phyloP scores from a whole-genome alignment of 768 basidiomycete species.

The Russula sp. region DNA sequence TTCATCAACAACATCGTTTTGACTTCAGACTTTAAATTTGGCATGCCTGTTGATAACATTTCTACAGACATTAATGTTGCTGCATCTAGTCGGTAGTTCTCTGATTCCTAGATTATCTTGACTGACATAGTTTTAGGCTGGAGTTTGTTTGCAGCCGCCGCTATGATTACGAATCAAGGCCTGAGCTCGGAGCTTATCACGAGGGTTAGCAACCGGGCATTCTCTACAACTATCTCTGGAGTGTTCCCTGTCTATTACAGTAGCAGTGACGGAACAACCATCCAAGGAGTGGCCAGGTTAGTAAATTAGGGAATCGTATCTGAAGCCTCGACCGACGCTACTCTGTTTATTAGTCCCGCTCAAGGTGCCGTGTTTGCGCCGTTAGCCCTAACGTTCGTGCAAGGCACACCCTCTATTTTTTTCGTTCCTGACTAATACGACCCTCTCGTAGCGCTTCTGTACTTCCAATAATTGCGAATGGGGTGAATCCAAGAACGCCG shows the following conservation, averaged over 20 bases:
- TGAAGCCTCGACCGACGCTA: neutral
- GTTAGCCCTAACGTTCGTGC: slow-evolving; percentile 32
- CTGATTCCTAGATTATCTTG: neutral
- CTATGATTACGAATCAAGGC: slow-evolving; percentile 6
- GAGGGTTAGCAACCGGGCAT: slow-evolving; percentile 7
- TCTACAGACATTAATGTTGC: neutral
- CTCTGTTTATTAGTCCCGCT: slow-evolving; percentile 25
- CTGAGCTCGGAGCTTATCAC: slow-evolving; percentile 15
- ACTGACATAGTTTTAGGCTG: slow-evolving; percentile 12
- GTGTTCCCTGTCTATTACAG: slow-evolving; percentile 13
- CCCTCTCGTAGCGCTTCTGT: slow-evolving; percentile 1
- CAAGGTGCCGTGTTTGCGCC: slow-evolving; percentile 33
- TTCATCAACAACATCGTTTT: slow-evolving; percentile 4
- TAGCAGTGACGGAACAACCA: neutral
- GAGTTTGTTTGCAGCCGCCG: slow-evolving; percentile 21
- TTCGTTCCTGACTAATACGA: neutral
- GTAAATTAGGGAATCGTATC: neutral
- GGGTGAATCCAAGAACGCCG: too few species aligned
- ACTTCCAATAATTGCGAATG: neutral
- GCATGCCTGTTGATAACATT: slow-evolving; percentile 20
- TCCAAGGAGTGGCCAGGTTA: slow-evolving; percentile 20
- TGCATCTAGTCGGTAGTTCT: neutral
- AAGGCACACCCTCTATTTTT: neutral
- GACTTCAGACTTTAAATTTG: slow-evolving; percentile 7
- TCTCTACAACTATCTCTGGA: neutral